Evolutionary conservation across 2,329 filamentous ascomycete species (phyloP).

Genomic region (Emericellopsis atlantica): DNA sequence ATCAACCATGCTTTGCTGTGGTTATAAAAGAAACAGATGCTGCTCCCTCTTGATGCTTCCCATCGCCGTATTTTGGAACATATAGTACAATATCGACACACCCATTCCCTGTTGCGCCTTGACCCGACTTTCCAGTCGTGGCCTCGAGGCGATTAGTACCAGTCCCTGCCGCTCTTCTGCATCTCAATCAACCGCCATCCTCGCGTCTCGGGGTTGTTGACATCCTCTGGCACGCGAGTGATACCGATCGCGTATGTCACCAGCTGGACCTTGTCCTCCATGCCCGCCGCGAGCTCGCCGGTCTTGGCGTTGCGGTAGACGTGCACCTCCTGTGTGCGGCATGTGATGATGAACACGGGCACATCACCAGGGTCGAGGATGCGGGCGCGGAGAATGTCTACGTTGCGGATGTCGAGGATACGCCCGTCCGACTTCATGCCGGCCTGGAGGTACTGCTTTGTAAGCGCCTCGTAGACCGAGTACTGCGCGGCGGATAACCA

Average conservation of each 20-base stretch:
- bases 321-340: constrained; percentile 93
- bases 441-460: constrained; percentile 87
- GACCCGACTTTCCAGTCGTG: not conserved
- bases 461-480: constrained; percentile 91
- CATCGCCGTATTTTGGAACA: not conserved
- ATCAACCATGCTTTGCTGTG: not conserved
- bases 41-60: constrained; percentile 1
- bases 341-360: constrained; percentile 94
- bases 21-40: not conserved
- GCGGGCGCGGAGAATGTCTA: constrained; percentile 73
- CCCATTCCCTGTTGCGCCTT: not conserved
- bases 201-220: constrained; percentile 90
- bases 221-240: constrained; percentile 85
- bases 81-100: constrained; percentile 1
- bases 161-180: constrained; percentile 95
- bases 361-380: constrained; percentile 78
- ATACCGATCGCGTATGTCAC: constrained; percentile 98
- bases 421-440: constrained; percentile 90
- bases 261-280: constrained; percentile 97
- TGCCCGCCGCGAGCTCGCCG: constrained; percentile 79
- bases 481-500: constrained; percentile 97
- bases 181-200: constrained; percentile 97
- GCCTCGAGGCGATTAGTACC: constrained; percentile 29
- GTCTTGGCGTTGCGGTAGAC: constrained; percentile 91
- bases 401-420: constrained; percentile 88